Base-by-base conservation (phyloP, 2,329 filamentous ascomycete species). In the Neoascochyta sp. region DNA sequence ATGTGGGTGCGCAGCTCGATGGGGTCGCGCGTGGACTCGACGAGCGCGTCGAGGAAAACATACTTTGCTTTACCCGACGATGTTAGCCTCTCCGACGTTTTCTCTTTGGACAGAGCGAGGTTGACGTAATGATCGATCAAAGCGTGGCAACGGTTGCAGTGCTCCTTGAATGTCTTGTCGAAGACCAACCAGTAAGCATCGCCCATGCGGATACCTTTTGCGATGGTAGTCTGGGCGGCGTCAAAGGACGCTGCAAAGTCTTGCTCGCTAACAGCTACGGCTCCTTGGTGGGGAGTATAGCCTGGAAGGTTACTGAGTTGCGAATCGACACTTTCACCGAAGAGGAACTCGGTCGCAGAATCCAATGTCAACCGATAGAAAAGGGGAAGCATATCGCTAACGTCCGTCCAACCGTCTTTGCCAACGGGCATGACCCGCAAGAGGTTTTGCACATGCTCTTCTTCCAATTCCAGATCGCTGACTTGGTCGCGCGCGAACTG, bases 1-100 rank as follows among this genome's bases (percentile, higher is more conserved):
- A 94, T 70, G 61, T 95, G 87, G 60, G 93, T 85, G 17, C 87
- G 83, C 10, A 95, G 73, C 3, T 88, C 76, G 26, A 73, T 73
- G 15, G 65, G 60, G 36, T 72, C 65, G 21, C 83, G 76, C 1
- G 87, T 93, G 61, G 84, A 86, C 27, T 76, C 72, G 23, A 83
- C 86, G 1, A 95, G 74, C 14, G 85, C 84, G 60, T 94, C 83
- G 10, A 95, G 73, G 66, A 95, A 93, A 3, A 84, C 90, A 60
- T 90, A 88, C 29, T 46, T 51, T 26, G 41, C 36, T 25, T 55
- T 54, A 14, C 41, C 47, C 10, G 19, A 19, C 2, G 35, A 31
- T 3, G 9, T 62, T 3, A 30, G 28, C 20, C 40, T 25, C 8
- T 23, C 28, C 12, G 29, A 14, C 2, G 3, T 19, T 29, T 46